phyloP scores from a whole-genome alignment of 169 alveolate genomes.

The Sarcocystis neurona region DNA sequence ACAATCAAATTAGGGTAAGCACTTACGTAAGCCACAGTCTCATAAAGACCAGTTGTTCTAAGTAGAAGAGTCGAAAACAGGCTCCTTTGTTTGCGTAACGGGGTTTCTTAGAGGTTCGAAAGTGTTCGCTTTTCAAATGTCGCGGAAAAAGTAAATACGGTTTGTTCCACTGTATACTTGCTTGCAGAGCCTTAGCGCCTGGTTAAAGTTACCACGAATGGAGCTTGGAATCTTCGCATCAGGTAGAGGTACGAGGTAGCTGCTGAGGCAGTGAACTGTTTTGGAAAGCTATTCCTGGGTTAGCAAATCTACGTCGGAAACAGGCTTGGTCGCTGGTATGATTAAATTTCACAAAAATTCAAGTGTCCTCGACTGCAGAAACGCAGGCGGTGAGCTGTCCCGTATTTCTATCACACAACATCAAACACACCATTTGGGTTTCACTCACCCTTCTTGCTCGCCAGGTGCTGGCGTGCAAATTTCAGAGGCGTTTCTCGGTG shows the following conservation, averaged over 20 bases:
- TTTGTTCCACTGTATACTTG: not conserved
- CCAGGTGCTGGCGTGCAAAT: constrained; percentile 44
- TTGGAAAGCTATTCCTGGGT: not conserved
- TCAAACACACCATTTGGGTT: not conserved
- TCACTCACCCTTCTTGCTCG: not conserved
- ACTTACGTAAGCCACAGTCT: not conserved
- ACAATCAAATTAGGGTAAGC: constrained; percentile 34
- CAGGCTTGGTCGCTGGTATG: constrained; percentile 61
- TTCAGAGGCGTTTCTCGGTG: constrained; percentile 40
- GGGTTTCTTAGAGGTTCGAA: no score
- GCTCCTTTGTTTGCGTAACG: no score
- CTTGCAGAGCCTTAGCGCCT: not conserved
- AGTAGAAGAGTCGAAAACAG: no score
- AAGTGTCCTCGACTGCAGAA: not conserved
- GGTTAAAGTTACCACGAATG: constrained; percentile 41
- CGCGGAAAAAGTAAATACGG: not conserved
- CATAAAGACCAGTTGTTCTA: not conserved
- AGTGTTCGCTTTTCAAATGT: not conserved
- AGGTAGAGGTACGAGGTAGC: constrained; percentile 35
- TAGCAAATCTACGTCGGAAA: not conserved
- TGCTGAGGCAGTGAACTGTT: not conserved
- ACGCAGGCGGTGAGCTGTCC: not conserved
- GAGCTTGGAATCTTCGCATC: constrained; percentile 55
- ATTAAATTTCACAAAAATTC: not conserved
- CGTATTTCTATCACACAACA: not conserved